These are phyloP conservation scores for Lasiosphaeria ovina DNA, from an alignment of 495 filamentous ascomycete genomes.

Conservation along the genomic window DNA sequence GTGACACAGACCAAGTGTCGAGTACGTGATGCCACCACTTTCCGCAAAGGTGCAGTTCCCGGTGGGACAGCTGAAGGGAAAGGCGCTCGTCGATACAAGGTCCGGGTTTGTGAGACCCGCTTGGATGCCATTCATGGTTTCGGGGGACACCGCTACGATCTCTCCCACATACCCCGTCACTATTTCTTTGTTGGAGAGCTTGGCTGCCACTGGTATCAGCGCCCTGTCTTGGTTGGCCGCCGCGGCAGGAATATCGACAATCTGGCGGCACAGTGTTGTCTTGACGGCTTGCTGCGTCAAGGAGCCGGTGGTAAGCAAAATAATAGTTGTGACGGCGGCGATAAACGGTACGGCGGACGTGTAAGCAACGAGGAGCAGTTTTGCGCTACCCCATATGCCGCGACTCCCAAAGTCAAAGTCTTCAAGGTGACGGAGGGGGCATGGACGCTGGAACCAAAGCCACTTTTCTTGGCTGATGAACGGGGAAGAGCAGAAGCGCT, in stretches of 20 bases:
- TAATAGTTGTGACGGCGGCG: conserved; percentile 7
- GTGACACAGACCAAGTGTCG: conserved; percentile 9
- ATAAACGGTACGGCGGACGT: conserved; percentile 1
- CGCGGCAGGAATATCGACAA: not conserved
- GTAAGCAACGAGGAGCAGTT: conserved; percentile 2
- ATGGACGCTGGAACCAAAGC: conserved; percentile 8
- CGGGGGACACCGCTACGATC: too few species aligned
- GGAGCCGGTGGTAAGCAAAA: conserved; percentile 4
- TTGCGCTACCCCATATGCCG: conserved; percentile 2
- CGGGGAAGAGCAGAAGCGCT: not conserved
- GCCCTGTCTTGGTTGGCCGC: too few species aligned
- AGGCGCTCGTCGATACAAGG: not conserved
- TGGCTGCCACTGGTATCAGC: conserved; percentile 5
- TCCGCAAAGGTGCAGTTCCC: conserved; percentile 15
- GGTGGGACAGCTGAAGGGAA: conserved; percentile 2
- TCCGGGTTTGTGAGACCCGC: conserved; percentile 4
- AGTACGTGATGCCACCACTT: conserved; percentile 8
- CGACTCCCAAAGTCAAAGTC: conserved; percentile 10
- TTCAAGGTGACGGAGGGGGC: conserved; percentile 4
- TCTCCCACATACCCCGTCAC: not conserved
- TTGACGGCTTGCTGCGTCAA: conserved; percentile 9
- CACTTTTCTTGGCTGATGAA: conserved; percentile 16
- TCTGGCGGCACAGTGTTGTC: conserved; percentile 2
- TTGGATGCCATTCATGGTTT: conserved; percentile 3
- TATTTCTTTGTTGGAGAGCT: not conserved